Percentiles rank a stretch among this genome's conserved stretches.
Conservation (phyloP, 805 yeast genomes). For the Yamadazyma laniorum region DNA sequence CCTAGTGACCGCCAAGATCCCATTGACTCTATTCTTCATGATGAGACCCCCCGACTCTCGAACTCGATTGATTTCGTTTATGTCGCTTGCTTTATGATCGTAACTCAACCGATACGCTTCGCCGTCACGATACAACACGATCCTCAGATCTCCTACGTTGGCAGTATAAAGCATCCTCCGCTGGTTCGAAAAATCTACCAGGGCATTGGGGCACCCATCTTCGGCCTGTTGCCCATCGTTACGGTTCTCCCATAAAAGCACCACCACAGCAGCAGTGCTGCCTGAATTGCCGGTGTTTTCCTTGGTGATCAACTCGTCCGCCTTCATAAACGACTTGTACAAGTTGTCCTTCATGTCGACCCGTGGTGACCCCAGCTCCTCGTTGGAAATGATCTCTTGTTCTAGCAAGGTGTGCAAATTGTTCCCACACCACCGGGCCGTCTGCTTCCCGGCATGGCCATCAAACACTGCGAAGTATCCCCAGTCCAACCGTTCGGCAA, state of each 20-base stretch:
- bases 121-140: conserved; percentile 74
- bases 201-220: conserved; percentile 2
- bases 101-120: conserved; percentile 77
- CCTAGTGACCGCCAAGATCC: conserved; percentile 91
- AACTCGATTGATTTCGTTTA: conserved; percentile 71
- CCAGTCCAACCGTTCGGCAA: conserved; percentile 87
- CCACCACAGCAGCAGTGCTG: conserved; percentile 93
- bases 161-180: conserved; percentile 85
- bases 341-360: conserved; percentile 56
- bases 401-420: conserved; percentile 71
- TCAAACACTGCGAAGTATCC: conserved; percentile 95
- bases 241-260: conserved; percentile 74
- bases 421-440: conserved; percentile 94
- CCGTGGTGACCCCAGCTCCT: conserved; percentile 11
- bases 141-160: conserved; percentile 91
- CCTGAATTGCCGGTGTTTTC: conserved; percentile 76
- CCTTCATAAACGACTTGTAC: conserved; percentile 66
- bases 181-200: conserved; percentile 32
- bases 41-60: conserved; percentile 80
- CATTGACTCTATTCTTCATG: conserved; percentile 89
- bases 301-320: conserved; percentile 66
- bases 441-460: conserved; percentile 94
- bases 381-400: conserved; percentile 42
- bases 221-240: conserved; percentile 15
- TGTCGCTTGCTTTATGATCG: conserved; percentile 91